Evolutionary conservation across 805 yeast species (phyloP).

Genomic region (Metschnikowia lachancei): DNA sequence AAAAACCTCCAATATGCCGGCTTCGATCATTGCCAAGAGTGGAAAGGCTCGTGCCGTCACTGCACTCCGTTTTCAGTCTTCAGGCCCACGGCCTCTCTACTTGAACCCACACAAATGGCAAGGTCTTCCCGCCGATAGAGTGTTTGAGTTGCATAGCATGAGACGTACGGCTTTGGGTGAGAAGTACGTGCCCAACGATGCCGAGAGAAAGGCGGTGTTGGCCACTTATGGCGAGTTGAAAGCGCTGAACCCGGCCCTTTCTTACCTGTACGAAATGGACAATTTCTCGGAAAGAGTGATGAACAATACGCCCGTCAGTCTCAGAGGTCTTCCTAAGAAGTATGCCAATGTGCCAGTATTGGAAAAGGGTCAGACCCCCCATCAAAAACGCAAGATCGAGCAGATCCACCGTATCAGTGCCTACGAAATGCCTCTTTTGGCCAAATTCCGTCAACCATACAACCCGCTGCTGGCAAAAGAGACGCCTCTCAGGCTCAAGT

Average conservation of each 20-base stretch:
- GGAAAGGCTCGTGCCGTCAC: background rate
- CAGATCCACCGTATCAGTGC: constrained; percentile 82
- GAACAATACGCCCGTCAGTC: constrained; percentile 39
- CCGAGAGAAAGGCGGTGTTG: constrained; percentile 59
- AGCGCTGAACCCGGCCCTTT: constrained; percentile 31
- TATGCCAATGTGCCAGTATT: constrained; percentile 36
- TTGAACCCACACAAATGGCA: constrained; percentile 69
- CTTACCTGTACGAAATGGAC: constrained; percentile 42
- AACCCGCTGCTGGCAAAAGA: constrained; percentile 42
- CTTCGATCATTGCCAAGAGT: background rate
- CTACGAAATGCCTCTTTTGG: constrained; percentile 83
- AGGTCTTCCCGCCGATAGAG: constrained; percentile 61
- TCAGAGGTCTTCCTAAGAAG: constrained; percentile 39
- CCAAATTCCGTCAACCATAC: constrained; percentile 71
- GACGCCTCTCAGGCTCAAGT: constrained; percentile 63
- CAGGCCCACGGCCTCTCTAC: constrained; percentile 34
- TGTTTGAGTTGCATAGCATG: constrained; percentile 58
- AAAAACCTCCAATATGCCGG: too few relatives aligned
- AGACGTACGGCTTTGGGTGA: constrained; percentile 56
- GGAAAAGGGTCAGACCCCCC: constrained; percentile 36
- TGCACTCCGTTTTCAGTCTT: constrained; percentile 12
- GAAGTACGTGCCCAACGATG: constrained; percentile 57
- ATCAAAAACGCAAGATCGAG: constrained; percentile 65
- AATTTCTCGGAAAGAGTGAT: constrained; percentile 41
- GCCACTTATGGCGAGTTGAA: constrained; percentile 38